Evolutionary conservation across 306 rosid genomes (phyloP).

Genomic region (Arachis stenosperma): DNA sequence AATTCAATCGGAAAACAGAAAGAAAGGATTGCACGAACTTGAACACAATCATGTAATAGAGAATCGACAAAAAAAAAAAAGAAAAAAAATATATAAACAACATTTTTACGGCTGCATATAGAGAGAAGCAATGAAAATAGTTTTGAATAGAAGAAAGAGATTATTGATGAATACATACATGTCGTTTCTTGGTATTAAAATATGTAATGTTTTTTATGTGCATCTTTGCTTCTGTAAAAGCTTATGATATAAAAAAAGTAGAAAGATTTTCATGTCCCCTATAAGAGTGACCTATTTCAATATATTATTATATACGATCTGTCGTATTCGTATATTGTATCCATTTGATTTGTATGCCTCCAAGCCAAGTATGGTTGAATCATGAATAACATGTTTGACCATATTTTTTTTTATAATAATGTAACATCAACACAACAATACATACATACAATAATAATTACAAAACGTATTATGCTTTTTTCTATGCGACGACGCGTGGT

Average conservation of each 20-base stretch:
- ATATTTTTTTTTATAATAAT: not conserved
- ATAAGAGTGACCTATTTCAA: conserved; percentile 36
- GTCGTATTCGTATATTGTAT: conserved; percentile 45
- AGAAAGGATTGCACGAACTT: not conserved
- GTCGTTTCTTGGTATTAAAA: conserved; percentile 29
- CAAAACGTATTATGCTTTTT: conserved; percentile 20
- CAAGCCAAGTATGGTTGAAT: conserved; percentile 24
- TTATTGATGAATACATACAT: not conserved
- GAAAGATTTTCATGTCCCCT: conserved; percentile 47
- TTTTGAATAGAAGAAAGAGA: conserved; percentile 21
- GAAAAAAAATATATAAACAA: not conserved
- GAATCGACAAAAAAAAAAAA: not conserved
- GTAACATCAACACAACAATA: not conserved
- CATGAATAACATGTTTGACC: conserved; percentile 42
- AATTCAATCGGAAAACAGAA: not conserved
- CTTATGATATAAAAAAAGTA: conserved; percentile 4
- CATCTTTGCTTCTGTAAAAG: not conserved
- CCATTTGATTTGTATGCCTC: conserved; percentile 20
- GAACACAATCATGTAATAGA: conserved; percentile 1
- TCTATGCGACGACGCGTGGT: conserved; percentile 34
- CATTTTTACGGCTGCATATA: conserved; percentile 34
- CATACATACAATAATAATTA: not conserved
- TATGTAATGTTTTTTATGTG: not conserved
- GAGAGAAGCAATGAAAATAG: conserved; percentile 28
- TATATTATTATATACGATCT: conserved; percentile 11